A percentile compares a stretch with the other conserved stretches of the same genome.
These are phyloP conservation scores for Termitomyces sp. DNA, from an alignment of 768 basidiomycete species.

Conservation along the genomic window DNA sequence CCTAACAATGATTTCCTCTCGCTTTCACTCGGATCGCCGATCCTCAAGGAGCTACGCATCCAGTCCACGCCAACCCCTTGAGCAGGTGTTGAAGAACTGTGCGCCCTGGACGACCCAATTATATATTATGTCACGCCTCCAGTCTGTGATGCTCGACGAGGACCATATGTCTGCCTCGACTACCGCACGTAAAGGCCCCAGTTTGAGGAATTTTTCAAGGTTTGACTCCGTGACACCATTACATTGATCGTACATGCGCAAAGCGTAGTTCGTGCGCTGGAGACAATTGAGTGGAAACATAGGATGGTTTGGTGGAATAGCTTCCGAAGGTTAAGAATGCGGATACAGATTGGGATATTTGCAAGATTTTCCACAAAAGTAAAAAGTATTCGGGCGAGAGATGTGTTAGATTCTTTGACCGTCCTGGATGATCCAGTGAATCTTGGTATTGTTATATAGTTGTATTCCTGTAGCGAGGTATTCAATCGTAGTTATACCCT, in stretches of 20 bases:
- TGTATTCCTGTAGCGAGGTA: background rate
- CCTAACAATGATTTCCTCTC: background rate
- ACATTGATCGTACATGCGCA: conserved; percentile 1
- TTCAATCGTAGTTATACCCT: background rate
- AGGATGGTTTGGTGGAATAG: conserved; percentile 3
- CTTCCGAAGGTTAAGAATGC: conserved; percentile 5
- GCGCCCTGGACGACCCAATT: conserved; percentile 2
- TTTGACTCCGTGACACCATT: background rate
- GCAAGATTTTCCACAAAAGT: background rate
- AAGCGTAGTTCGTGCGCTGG: background rate
- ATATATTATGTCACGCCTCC: background rate
- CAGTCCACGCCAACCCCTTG: background rate
- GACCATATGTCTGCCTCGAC: conserved; percentile 1
- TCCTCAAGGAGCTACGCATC: background rate
- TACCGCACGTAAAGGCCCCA: background rate
- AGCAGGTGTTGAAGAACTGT: background rate
- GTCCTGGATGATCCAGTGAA: background rate
- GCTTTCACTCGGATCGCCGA: background rate
- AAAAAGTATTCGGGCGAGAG: background rate
- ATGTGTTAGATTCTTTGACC: conserved; percentile 2
- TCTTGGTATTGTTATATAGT: no score
- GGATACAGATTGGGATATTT: conserved; percentile 1
- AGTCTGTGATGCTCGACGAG: background rate
- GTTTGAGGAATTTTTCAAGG: background rate
- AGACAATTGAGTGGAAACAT: conserved; percentile 3